Base-by-base conservation (phyloP, 345 rosid genomes). In the Raphanus raphanistrum region DNA sequence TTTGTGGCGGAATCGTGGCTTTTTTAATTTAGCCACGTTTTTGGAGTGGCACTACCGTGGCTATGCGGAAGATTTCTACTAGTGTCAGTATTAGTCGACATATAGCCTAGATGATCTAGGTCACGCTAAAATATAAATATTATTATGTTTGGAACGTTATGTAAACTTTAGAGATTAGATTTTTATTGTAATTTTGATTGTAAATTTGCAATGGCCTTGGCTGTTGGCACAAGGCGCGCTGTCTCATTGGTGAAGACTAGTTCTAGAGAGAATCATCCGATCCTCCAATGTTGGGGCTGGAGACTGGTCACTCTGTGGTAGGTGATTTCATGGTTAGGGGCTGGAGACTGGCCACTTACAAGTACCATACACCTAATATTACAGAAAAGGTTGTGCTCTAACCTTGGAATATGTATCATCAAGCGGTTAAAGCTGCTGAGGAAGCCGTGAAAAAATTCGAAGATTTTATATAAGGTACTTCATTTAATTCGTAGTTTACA, bases 311-410 rank as follows among this genome's bases (percentile, higher is more conserved):
- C 83, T 91, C 98, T 1, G 94, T 95, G 85, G 99, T 95, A 57
- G 98, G 97, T 71, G 99, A 95, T 84, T 95, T 95, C 80, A 95
- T 95, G 99, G 99, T 95, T 63, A 71, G 21, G 87, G 71, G 33
- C n/a, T 21, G 21, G 21, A 21, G 21, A 21, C 21, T 38, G 21
- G 21, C 21, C 21, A 21, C 21, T 5, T 33, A 27, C 35, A n/a
- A 43, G 26, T 70, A 62, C 60, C 72, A 16, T 38, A 16, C 61
- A 76, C 4, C 69, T 54, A 54, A 63, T 33, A 68, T 21, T 76
- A 75, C 78, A 95, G 99, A 89, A 96, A 81, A 97, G 99, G 52
- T 92, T 95, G 70, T 95, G 99, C 87, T 95, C 97, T 79, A 87
- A 92, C 86, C 92, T 95, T 80, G 97, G 97, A 45, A 92, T 8